These are phyloP conservation scores for Cyberlindnera xylosilytica DNA, from an alignment of 805 yeast genomes.

Conservation along the genomic window DNA sequence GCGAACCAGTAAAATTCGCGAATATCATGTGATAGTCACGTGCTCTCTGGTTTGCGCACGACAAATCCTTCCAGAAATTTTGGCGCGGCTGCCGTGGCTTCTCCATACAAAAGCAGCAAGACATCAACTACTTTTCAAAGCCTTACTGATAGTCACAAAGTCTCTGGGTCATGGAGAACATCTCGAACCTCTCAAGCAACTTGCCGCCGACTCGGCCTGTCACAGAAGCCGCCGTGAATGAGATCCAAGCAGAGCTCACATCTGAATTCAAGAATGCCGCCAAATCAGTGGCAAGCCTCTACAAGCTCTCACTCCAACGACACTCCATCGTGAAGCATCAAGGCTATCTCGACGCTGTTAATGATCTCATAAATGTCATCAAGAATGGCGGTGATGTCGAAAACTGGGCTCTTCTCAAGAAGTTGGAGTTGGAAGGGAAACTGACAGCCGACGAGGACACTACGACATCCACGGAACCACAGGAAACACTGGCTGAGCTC, in stretches of 20 bases:
- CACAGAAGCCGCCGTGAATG: slow-evolving; percentile 43
- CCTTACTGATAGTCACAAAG: too few species aligned
- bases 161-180: slow-evolving; percentile 42
- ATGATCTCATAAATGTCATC: slow-evolving; percentile 48
- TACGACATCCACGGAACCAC: neutral
- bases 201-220: slow-evolving; percentile 53
- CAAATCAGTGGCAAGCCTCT: slow-evolving; percentile 63
- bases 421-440: slow-evolving; percentile 37
- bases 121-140: too few species aligned
- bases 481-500: neutral
- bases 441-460: neutral
- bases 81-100: too few species aligned
- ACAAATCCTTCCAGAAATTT: neutral
- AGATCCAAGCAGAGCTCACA: slow-evolving; percentile 50
- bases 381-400: slow-evolving; percentile 41
- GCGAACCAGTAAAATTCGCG: neutral
- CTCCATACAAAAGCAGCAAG: too few species aligned
- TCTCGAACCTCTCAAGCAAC: slow-evolving; percentile 54
- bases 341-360: slow-evolving; percentile 62
- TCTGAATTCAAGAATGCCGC: slow-evolving; percentile 71
- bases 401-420: slow-evolving; percentile 48
- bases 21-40: neutral
- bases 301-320: slow-evolving; percentile 52
- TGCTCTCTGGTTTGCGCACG: too few species aligned
- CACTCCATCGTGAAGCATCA: slow-evolving; percentile 43